phyloP scores from a whole-genome alignment of 176 grass and related monocot species.

The Oryza glumipatula region DNA sequence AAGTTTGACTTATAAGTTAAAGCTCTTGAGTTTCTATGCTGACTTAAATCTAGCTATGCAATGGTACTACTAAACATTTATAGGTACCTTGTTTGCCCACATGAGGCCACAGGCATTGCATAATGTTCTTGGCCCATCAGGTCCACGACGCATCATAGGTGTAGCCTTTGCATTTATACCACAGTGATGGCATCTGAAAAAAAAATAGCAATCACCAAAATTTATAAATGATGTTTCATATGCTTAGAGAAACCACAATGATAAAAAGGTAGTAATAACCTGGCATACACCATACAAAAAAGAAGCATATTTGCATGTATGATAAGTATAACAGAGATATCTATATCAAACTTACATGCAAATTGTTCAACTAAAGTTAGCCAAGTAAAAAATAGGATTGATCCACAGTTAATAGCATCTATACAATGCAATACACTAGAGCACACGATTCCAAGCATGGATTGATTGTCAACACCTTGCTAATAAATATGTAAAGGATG shows the following conservation, averaged over 20 bases:
- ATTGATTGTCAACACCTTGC: background rate
- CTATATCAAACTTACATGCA: slow-evolving; percentile 31
- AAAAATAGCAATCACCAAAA: slow-evolving; percentile 12
- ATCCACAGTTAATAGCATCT: background rate
- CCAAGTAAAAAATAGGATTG: slow-evolving; percentile 6
- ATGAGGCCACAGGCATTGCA: slow-evolving; percentile 98
- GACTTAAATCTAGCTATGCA: slow-evolving; percentile 15
- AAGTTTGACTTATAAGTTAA: slow-evolving; percentile 20
- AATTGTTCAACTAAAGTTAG: slow-evolving; percentile 9
- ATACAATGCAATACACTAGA: slow-evolving; percentile 21
- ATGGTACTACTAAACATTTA: slow-evolving; percentile 14
- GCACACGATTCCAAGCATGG: background rate
- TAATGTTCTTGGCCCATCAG: slow-evolving; percentile 94
- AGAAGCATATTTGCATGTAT: background rate
- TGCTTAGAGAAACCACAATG: background rate
- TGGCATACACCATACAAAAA: background rate
- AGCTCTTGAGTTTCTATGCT: slow-evolving; percentile 18
- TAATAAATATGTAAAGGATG: background rate
- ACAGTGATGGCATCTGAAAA: slow-evolving; percentile 92
- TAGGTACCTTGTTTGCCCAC: slow-evolving; percentile 98
- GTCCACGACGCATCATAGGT: slow-evolving; percentile 98
- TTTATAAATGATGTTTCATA: slow-evolving; percentile 5
- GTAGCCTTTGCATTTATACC: slow-evolving; percentile 71
- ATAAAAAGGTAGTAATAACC: background rate
- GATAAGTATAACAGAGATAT: slow-evolving; percentile 29